Conservation (phyloP, 805 yeast species). For the Sungouiozyma ichnusensis region DNA sequence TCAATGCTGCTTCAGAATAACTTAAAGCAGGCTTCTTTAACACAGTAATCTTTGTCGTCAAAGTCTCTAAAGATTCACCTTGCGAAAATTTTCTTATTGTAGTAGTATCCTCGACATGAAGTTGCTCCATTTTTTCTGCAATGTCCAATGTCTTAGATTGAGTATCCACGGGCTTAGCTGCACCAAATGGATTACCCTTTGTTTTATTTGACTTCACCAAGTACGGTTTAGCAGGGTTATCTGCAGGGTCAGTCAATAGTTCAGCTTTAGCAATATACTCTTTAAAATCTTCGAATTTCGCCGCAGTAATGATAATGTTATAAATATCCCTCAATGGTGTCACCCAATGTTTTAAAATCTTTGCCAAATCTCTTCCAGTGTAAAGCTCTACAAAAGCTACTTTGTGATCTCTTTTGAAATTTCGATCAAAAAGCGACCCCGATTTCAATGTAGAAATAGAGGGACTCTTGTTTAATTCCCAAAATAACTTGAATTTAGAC, state of each 20-base stretch:
- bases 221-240: constrained; percentile 20
- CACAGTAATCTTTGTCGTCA: constrained; percentile 11
- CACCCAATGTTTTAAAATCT: constrained; percentile 24
- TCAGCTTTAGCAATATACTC: constrained; percentile 24
- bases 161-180: constrained; percentile 79
- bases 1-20: constrained; percentile 20
- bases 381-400: constrained; percentile 38
- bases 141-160: constrained; percentile 52
- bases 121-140: constrained; percentile 37
- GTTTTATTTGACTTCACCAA: constrained; percentile 17
- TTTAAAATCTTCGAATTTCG: constrained; percentile 32
- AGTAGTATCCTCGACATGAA: constrained; percentile 38
- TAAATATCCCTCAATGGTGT: constrained; percentile 29
- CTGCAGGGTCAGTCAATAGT: constrained; percentile 18
- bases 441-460: constrained; percentile 52
- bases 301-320: constrained; percentile 28
- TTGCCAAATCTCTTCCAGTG: constrained; percentile 31
- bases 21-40: constrained; percentile 17
- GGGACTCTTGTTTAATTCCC: constrained; percentile 49
- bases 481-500: constrained; percentile 50
- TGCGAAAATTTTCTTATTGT: constrained; percentile 20
- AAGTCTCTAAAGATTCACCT: constrained; percentile 8
- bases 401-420: constrained; percentile 43
- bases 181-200: constrained; percentile 66
- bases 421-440: constrained; percentile 44